phyloP scores from a whole-genome alignment of 768 basidiomycete species.

The Amanita thiersii region DNA sequence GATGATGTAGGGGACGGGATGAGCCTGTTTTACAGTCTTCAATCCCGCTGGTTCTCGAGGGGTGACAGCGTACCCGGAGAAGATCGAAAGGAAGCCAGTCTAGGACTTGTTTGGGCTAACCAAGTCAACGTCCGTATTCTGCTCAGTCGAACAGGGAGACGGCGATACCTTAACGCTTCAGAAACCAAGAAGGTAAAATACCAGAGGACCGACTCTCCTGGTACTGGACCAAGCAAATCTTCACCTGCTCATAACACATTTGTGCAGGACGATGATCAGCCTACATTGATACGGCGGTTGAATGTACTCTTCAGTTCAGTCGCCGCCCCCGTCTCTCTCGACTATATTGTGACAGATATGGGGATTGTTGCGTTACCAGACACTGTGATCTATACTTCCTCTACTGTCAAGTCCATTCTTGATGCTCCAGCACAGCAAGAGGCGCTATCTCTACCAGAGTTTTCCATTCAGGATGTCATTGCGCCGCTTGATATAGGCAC shows the following conservation, averaged over 20 bases:
- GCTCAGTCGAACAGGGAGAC: conserved; percentile 68
- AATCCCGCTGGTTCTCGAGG: conserved; percentile 70
- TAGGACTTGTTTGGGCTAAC: conserved; percentile 93
- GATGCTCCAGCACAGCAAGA: no score
- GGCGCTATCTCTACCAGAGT: not conserved
- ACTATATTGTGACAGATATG: conserved; percentile 62
- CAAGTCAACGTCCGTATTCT: conserved; percentile 82
- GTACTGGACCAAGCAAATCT: not conserved
- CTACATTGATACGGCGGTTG: conserved; percentile 58
- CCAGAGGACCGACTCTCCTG: conserved; percentile 9
- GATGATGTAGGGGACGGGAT: conserved; percentile 16
- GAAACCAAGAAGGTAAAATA: conserved; percentile 18
- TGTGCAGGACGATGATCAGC: conserved; percentile 27
- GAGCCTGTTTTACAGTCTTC: conserved; percentile 57
- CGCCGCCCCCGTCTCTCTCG: conserved; percentile 46
- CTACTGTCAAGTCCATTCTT: conserved; percentile 1
- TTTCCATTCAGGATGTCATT: not conserved
- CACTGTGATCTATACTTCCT: conserved; percentile 8
- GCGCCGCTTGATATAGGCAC: not conserved
- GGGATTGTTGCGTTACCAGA: conserved; percentile 39
- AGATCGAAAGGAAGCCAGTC: conserved; percentile 65
- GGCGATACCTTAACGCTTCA: conserved; percentile 41
- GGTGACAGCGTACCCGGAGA: conserved; percentile 51
- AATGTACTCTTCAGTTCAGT: conserved; percentile 75
- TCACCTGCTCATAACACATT: not conserved